Percentiles rank a stretch among this genome's conserved stretches.
phyloP scores from a whole-genome alignment of 352 stramenopile species.

The Pythium coloratum region DNA sequence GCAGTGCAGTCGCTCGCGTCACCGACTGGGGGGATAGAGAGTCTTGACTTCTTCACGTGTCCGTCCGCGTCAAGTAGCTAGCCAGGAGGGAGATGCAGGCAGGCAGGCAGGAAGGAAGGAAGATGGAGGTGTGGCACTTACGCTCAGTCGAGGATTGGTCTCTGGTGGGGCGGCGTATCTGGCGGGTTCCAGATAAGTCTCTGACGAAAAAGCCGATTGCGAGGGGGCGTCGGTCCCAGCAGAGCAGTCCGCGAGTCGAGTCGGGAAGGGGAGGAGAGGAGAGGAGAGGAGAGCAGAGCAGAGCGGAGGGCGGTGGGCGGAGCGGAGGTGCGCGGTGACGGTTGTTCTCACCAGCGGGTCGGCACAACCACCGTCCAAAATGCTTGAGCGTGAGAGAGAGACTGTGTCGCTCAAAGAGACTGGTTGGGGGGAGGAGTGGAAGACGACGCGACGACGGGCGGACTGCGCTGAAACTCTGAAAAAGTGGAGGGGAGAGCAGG shows the following conservation, averaged over 20 bases:
- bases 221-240: conserved; percentile 7
- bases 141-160: conserved; percentile 7
- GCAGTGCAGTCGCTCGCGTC: background rate
- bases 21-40: background rate
- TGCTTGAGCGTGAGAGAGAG: conserved; percentile 8
- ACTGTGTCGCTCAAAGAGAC: conserved; percentile 18
- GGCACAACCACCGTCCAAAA: conserved; percentile 32
- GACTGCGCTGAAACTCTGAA: conserved; percentile 32
- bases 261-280: background rate
- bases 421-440: conserved; percentile 16
- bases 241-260: conserved; percentile 24
- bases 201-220: conserved; percentile 25
- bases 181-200: conserved; percentile 25
- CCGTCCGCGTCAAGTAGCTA: conserved; percentile 12
- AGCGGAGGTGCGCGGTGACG: conserved; percentile 3
- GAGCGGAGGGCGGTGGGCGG: background rate
- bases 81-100: background rate
- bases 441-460: conserved; percentile 27
- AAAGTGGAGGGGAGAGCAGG: conserved; percentile 1
- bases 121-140: conserved; percentile 15
- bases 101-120: conserved; percentile 16
- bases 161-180: conserved; percentile 11
- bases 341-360: conserved; percentile 10
- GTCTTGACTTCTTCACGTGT: conserved; percentile 12
- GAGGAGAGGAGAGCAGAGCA: background rate